Base-by-base conservation (phyloP, 148 eudicot species). In the Dianthus caryophyllus region DNA sequence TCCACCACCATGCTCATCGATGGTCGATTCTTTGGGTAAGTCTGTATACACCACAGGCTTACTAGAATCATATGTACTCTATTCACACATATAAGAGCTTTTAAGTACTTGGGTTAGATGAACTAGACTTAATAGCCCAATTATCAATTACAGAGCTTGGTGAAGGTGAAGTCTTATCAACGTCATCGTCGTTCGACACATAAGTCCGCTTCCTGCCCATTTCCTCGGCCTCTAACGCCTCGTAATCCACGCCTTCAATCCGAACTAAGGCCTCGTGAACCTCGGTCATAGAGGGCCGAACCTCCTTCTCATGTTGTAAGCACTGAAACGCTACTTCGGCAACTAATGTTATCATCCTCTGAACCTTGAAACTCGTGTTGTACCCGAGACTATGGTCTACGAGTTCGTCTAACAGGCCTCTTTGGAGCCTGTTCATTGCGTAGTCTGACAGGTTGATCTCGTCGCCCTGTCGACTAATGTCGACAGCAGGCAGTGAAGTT, bases 111-210 rank as follows among this genome's bases (percentile, higher is more conserved):
- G 64, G 64, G 14, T 60, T 36, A n/a, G 64, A 60, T 60, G 64
- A 17, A 60, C 10, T 60, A 60, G 64, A 60, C 25, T 60, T 33
- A 4, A 60, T n/a, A 33, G 26, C 64, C 64, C 64, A 60, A 20
- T 60, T 60, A 60, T 60, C 64, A 30, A 58, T 58, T 7, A 58
- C 63, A 33, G 64, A 60, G 25, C 64, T 60, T 31, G 64, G 64
- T 10, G 64, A 60, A 33, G 43, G 13, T 60, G 64, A 22, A n/a
- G 64, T 41, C 15, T 33, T 0, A 22, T 9, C 64, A 36, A 33
- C 36, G 6, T 20, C 22, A 38, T 33, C 46, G 33, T 36, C 14
- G 16, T 17, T 33, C n/a, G 46, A 20, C 16, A 60, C 46, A 9
- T 15, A 33, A 8, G 43, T 60, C 25, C 25, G 13, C 24, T 60